Conservation (phyloP, 2,329 filamentous ascomycete genomes). For the Fusarium metavorans region DNA sequence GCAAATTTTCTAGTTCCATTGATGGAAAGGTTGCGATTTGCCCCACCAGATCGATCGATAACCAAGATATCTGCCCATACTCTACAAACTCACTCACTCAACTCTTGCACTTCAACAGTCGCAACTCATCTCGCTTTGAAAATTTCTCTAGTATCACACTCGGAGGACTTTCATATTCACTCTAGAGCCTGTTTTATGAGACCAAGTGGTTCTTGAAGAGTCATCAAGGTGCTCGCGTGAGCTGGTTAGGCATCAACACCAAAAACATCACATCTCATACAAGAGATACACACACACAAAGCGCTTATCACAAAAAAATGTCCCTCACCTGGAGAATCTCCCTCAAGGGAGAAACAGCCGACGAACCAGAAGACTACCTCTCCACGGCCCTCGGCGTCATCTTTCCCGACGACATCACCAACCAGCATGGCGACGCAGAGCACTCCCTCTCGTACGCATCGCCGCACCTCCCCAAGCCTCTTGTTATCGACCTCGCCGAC, state of each 20-base stretch:
- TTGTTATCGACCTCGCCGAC: conserved; percentile 60
- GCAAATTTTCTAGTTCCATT: conserved; percentile 26
- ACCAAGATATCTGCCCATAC: not conserved
- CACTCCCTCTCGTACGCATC: conserved; percentile 70
- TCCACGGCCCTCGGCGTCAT: conserved; percentile 69
- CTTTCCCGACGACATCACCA: conserved; percentile 75
- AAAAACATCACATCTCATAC: not conserved
- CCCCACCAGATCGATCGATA: not conserved
- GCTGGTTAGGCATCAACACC: conserved; percentile 13
- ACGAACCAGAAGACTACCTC: conserved; percentile 70
- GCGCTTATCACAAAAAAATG: conserved; percentile 49
- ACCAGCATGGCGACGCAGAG: conserved; percentile 73
- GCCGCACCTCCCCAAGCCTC: conserved; percentile 59
- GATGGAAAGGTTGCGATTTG: not conserved
- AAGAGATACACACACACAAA: not conserved
- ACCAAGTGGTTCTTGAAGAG: conserved; percentile 10
- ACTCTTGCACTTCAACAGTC: not conserved
- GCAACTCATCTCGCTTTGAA: not conserved
- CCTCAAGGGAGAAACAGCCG: conserved; percentile 37
- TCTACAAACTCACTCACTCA: not conserved
- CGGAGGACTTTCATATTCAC: not conserved
- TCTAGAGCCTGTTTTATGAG: not conserved
- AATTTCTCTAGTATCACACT: not conserved
- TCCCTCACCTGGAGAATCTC: conserved; percentile 55
- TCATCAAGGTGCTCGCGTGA: not conserved